These are phyloP conservation scores for Aphanomyces invadans DNA, from an alignment of 352 stramenopile genomes.

Conservation along the genomic window DNA sequence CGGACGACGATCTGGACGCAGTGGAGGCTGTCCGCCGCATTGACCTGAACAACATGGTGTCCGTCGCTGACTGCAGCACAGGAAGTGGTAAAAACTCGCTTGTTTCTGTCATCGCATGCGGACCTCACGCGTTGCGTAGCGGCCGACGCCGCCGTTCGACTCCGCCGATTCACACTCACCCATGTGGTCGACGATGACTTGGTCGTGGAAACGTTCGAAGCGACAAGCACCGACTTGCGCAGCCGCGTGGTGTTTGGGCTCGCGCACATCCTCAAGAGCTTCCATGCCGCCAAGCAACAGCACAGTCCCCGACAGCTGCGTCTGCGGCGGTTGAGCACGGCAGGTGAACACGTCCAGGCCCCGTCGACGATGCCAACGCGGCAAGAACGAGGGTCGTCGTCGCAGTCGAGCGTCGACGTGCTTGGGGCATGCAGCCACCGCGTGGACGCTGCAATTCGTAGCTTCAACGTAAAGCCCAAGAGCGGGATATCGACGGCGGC, in stretches of 20 bases:
- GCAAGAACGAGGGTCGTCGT: neutral
- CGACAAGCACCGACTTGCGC: slow-evolving; percentile 10
- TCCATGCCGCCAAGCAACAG: slow-evolving; percentile 7
- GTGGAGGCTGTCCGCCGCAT: slow-evolving; percentile 1
- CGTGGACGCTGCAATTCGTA: slow-evolving; percentile 13
- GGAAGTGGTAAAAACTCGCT: neutral
- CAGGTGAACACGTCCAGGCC: too few species aligned
- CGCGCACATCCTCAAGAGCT: slow-evolving; percentile 14
- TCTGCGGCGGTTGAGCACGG: neutral
- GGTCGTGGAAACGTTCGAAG: neutral
- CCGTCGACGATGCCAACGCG: neutral
- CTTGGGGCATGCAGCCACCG: neutral
- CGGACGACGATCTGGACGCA: neutral
- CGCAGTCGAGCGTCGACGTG: neutral
- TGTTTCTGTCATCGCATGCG: neutral
- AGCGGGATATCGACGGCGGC: slow-evolving; percentile 4
- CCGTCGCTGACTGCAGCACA: neutral
- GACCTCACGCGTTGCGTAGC: neutral
- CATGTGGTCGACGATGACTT: neutral
- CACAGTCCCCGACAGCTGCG: neutral
- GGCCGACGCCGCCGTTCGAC: neutral
- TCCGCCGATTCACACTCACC: slow-evolving; percentile 15
- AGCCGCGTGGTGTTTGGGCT: slow-evolving; percentile 21
- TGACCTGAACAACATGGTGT: slow-evolving; percentile 6
- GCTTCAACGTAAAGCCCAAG: slow-evolving; percentile 18